Evolutionary conservation across 2,329 filamentous ascomycete species (phyloP).

Genomic region (Aureobasidium subglaciale): DNA sequence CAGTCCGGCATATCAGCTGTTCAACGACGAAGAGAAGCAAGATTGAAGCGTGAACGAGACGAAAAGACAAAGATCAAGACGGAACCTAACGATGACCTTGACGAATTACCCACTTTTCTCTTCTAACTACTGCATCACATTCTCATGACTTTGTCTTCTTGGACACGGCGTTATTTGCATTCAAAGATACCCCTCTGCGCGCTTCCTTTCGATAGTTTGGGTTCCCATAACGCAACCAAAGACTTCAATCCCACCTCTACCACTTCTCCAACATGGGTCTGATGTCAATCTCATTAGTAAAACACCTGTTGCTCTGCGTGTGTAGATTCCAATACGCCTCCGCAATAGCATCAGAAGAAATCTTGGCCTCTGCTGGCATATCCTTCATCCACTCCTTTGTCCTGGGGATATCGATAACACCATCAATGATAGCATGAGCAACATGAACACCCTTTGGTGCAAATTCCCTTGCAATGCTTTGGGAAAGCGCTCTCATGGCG

Average conservation of each 20-base stretch:
- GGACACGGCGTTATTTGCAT: not conserved
- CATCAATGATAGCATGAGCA: slow-evolving; percentile 74
- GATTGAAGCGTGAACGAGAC: slow-evolving; percentile 23
- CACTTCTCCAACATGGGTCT: slow-evolving; percentile 80
- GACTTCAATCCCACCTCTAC: slow-evolving; percentile 36
- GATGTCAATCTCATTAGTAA: slow-evolving; percentile 76
- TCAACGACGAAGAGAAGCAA: slow-evolving; percentile 27
- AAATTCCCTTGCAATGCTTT: slow-evolving; percentile 75
- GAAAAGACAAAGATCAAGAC: slow-evolving; percentile 24
- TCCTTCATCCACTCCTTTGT: slow-evolving; percentile 55
- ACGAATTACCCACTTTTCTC: slow-evolving; percentile 39
- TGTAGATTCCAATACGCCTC: slow-evolving; percentile 82
- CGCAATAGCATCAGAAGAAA: slow-evolving; percentile 72
- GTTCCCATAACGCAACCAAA: not conserved
- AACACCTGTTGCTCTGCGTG: slow-evolving; percentile 68
- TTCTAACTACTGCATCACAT: slow-evolving; percentile 27
- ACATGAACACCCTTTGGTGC: slow-evolving; percentile 79
- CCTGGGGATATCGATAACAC: slow-evolving; percentile 72
- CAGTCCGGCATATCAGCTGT: slow-evolving; percentile 5
- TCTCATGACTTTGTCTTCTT: not conserved
- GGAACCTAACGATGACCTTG: slow-evolving; percentile 21
- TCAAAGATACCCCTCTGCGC: not conserved
- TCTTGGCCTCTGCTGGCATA: slow-evolving; percentile 56
- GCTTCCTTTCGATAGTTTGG: not conserved
- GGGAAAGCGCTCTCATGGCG: slow-evolving; percentile 64